Base-by-base conservation (phyloP, 2,329 filamentous ascomycete species). In the Aspergillus fijiensis region DNA sequence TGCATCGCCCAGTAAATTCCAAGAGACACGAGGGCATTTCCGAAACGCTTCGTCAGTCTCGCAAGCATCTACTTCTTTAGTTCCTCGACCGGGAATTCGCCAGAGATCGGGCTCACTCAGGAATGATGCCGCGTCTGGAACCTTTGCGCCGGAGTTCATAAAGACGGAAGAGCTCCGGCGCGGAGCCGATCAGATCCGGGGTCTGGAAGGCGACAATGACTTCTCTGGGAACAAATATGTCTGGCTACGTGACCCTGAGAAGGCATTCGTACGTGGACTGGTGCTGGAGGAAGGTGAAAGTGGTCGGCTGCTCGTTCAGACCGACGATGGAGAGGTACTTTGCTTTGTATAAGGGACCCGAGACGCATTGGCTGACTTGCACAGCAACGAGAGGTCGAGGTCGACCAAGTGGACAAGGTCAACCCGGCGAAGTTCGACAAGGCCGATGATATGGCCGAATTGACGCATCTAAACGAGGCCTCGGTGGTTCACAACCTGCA, bases 371-470 rank as follows among this genome's bases (percentile, higher is more conserved):
- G 56, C 70, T 76, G 42, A 76, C 66, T 49, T 19, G 42, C 58
- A 52, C 60, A 95, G 87, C 92, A 96, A 86, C 89, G 92, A 67
- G 90, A 96, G 72, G 89, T 95, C 54, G 89, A 94, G 66, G 80
- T 85, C 55, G 93, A 98, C 69, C 89, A 87, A 69, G 92, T 97
- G 67, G 96, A 99, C 82, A 98, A 97, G 79, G 96, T 99, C 81
- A 99, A 99, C 78, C 95, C 95, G 51, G 94, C 94, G 71, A 99
- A 99, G 76, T 99, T 99, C 79, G 95, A 99, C 84, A 99, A 97
- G 79, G 94, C 94, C 65, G 92, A 96, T 79, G 96, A 99, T 77
- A 99, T 99, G 95, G 95, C 96, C 25, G 95, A 99, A 76, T 84
- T 99, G 72, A 99, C 95, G 5, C 95, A 99, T 77, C 82, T 99